These are phyloP conservation scores for Otatea glauca DNA, from an alignment of 176 grass and related monocot species.

Conservation along the genomic window DNA sequence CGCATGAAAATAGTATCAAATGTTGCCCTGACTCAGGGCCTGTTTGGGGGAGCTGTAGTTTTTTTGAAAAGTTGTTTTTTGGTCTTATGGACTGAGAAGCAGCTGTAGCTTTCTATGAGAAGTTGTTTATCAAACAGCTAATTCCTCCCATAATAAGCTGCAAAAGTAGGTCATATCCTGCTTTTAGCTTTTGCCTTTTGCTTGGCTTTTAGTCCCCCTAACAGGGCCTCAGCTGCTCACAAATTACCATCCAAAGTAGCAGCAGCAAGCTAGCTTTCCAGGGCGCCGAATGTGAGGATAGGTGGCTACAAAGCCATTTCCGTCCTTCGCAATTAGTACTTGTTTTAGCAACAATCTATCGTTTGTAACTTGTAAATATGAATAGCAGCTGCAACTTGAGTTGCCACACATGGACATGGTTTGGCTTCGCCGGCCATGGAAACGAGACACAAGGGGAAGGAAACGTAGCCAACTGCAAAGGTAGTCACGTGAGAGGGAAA, in stretches of 20 bases:
- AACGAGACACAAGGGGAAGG: not conserved
- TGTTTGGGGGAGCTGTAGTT: no score
- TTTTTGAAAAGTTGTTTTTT: no score
- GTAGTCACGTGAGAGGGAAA: slow-evolving; percentile 20
- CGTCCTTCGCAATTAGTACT: not conserved
- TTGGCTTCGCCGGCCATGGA: not conserved
- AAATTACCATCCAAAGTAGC: not conserved
- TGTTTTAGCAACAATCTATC: not conserved
- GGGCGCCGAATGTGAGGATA: not conserved
- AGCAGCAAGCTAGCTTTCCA: not conserved
- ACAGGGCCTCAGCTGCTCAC: not conserved
- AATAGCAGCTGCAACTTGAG: not conserved
- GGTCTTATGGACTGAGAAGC: no score
- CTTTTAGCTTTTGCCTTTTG: no score
- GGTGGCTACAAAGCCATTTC: not conserved
- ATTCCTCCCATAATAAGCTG: no score
- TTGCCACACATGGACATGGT: not conserved
- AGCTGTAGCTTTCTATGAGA: no score
- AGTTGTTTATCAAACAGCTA: no score
- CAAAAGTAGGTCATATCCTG: no score
- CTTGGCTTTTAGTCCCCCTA: no score
- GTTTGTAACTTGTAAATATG: not conserved
- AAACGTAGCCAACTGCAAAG: not conserved
- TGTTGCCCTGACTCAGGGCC: no score
- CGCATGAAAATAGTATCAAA: not conserved